Percentiles rank a stretch among this genome's conserved stretches.
phyloP scores from a whole-genome alignment of 2,329 filamentous ascomycete genomes.

The Nemania diffusa region DNA sequence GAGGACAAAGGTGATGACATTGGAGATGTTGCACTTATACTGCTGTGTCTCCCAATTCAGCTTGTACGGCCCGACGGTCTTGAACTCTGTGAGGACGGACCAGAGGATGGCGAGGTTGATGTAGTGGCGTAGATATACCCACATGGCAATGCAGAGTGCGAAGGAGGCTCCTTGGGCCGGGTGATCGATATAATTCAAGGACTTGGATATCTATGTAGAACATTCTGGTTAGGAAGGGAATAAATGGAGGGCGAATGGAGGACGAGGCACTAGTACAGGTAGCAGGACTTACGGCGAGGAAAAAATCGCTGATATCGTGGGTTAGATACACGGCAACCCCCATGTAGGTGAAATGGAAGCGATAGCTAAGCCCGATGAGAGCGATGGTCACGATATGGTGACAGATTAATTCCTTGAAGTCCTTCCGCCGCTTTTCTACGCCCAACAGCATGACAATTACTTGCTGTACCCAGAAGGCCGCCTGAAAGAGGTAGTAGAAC shows the following conservation, averaged over 20 bases:
- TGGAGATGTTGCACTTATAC: conserved; percentile 79
- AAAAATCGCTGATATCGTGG: conserved; percentile 94
- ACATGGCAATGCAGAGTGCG: conserved; percentile 80
- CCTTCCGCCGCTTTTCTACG: conserved; percentile 92
- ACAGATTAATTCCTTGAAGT: conserved; percentile 91
- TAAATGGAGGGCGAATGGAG: too few species aligned
- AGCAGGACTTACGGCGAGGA: conserved; percentile 83
- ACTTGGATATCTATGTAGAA: conserved; percentile 78
- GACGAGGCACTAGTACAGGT: too few species aligned
- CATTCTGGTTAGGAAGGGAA: too few species aligned
- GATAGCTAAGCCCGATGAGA: conserved; percentile 87
- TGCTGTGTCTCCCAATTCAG: conserved; percentile 80
- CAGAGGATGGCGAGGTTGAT: conserved; percentile 81
- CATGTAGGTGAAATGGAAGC: conserved; percentile 97
- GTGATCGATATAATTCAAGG: conserved; percentile 88
- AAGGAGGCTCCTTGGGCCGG: conserved; percentile 85
- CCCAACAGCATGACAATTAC: conserved; percentile 88
- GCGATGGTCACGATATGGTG: conserved; percentile 91
- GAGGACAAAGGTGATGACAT: conserved; percentile 73
- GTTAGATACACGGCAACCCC: conserved; percentile 93
- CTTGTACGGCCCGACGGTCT: conserved; percentile 77
- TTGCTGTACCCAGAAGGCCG: conserved; percentile 95
- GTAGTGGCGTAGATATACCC: conserved; percentile 91
- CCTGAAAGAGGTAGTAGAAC: conserved; percentile 95
- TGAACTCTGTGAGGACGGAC: conserved; percentile 79